Evolutionary conservation across 306 rosid species (phyloP), one percentile per base, ranked within the genome.

Genomic region (Gastrolobium villosum): DNA sequence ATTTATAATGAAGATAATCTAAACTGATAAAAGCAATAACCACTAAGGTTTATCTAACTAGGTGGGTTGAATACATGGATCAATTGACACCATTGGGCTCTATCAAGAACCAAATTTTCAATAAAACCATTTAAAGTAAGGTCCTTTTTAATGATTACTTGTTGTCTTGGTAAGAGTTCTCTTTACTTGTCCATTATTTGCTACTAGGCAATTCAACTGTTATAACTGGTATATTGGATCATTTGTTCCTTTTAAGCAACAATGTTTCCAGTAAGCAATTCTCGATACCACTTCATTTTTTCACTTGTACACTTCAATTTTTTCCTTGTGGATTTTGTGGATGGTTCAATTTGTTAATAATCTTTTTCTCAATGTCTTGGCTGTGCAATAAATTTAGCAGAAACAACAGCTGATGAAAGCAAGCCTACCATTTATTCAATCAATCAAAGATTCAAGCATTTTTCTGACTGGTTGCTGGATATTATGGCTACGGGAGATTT

Each of bases 391-490:
- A 49, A 71, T 81, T 68, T 83, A 48, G 81, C 79, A 82, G 91
- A 82, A 80, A 69, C 85, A 80, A 86, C 65, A 56, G 77, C 79
- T 73, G 86, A 77, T 79, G 98, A 83, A 86, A 88, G 81, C 76
- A 85, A 77, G 81, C 87, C 44, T 43, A 76, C 89, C 78, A 77
- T 88, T 83, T 93, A 91, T 84, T 81, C 89, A 40, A 89, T 93
- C 91, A 91, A 84, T 83, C 94, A 81, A 74, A 89, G 93, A 55
- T 84, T 93, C 84, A 93, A 86, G 88, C 94, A 88, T 76, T 93
- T 93, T 83, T 91, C 97, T 77, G 94, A 93, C 83, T 93, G 98
- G 98, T 84, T 93, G 65, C 83, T 91, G 92, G 91, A 93, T 87
- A 91, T 89, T 26, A 90, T 93, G 93, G 93, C 98, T 64, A 87